Percentiles rank a stretch among this genome's conserved stretches.
phyloP scores from a whole-genome alignment of 306 rosid species.

The Gynostemma pentaphyllum region DNA sequence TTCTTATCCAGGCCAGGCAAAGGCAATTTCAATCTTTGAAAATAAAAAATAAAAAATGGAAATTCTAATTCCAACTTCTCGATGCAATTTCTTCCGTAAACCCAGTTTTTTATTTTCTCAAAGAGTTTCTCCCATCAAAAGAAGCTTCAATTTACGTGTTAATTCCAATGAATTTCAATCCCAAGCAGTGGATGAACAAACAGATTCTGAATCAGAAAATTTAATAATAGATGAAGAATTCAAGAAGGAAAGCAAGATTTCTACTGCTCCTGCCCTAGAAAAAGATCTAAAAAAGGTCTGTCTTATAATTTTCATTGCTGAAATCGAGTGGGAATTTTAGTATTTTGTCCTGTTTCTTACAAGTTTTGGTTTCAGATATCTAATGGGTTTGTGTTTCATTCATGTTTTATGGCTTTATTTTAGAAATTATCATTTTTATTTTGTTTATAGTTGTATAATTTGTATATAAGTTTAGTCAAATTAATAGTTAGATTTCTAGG shows the following conservation, averaged over 20 bases:
- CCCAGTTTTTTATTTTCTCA: constrained; percentile 16
- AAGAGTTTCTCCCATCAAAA: constrained; percentile 15
- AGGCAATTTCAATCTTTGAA: constrained; percentile 2
- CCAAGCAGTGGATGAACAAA: constrained; percentile 21
- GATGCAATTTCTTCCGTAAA: constrained; percentile 24
- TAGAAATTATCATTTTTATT: too few species aligned
- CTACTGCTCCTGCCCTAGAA: constrained; percentile 45
- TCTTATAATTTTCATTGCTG: neutral
- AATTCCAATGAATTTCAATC: constrained; percentile 48
- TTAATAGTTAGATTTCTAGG: too few species aligned
- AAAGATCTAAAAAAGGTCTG: constrained; percentile 81
- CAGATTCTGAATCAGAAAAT: constrained; percentile 12
- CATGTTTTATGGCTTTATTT: too few species aligned
- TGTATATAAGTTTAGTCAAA: too few species aligned
- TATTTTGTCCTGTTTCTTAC: neutral
- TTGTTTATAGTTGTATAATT: too few species aligned
- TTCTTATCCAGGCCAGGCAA: constrained; percentile 6
- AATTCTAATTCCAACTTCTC: constrained; percentile 32
- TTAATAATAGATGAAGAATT: constrained; percentile 15
- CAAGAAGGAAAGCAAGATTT: constrained; percentile 12
- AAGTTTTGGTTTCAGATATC: neutral
- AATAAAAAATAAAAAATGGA: too few species aligned
- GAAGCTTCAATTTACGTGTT: constrained; percentile 27
- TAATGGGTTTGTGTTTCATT: neutral
- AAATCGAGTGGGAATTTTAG: neutral